Base-by-base conservation (phyloP, 2,329 filamentous ascomycete species). In the Colletotrichum salicis region DNA sequence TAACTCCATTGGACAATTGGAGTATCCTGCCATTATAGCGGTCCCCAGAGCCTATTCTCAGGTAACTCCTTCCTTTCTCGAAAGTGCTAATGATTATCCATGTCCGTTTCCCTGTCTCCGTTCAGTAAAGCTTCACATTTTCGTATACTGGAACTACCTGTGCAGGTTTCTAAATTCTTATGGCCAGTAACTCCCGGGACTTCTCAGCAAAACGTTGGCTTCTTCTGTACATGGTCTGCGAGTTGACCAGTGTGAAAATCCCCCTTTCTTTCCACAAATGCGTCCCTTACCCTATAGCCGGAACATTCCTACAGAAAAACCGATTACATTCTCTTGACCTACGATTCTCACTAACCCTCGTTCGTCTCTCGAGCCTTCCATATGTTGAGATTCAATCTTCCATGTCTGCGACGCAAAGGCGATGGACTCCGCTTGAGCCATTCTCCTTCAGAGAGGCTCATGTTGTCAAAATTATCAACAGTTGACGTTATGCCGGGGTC, bases 371-470 rank as follows among this genome's bases (percentile, higher is more conserved):
- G 10, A 24, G 12, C 29, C 12, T n/a, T 58, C 5, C 4, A 6
- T 12, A 33, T 35, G 48, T 45, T 67, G 41, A 70, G 33, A 27
- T 63, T 35, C 27, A 22, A 19, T 27, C 37, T 41, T 1, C 57
- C 67, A n/a, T 63, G 63, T 22, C 55, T 68, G 24, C 69, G 55
- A 22, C 64, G 71, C 48, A 60, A 33, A 8, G 75, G 74, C 12
- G 76, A 77, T 10, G 72, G 75, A 33, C 71, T 76, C 60, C 71
- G 68, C 15, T 60, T 74, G 59, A 75, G 64, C 75, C 74, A 75
- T 29, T 73, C 69, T 29, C 73, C 58, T 65, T 77, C 75, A 56
- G 56, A 73, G 15, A 29, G 31, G 56, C 35, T 37, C 19, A 35
- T 48, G 35, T 54, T 67, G 13, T 56, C 67, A n/a, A 58, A 65